Evolutionary conservation across 345 rosid species (phyloP), one percentile per base, ranked within the genome.

Genomic region (Populus euphratica): DNA sequence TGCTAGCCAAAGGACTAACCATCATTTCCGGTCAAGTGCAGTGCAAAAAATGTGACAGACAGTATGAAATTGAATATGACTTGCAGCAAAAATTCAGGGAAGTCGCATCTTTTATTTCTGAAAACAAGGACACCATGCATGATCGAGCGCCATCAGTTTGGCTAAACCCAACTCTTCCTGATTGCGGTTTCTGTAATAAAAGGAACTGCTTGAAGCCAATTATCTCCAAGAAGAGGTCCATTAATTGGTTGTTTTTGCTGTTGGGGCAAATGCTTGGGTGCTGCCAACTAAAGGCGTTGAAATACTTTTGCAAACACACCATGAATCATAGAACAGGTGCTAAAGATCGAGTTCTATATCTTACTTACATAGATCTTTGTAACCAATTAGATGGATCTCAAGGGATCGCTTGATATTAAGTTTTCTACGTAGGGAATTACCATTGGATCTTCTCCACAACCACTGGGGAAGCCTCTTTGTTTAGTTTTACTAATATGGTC

Each of bases 281-380:
- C 11, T 84, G 86, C 68, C 84, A 82, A 5, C 77, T 86, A 11
- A 47, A 71, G 8, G 76, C 82, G 17, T 47, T 86, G 75, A 86
- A 84, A 77, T 84, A 86, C 11, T 84, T 84, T 36, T 86, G 89
- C 79, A 86, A 86, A 70, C 87, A 84, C 72, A 80, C 87, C 0
- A 72, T 41, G 65, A 86, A 84, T 71, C 89, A 86, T 63, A 70
- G 85, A 29, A 86, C 89, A 0, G 87, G 85, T 0, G 89, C 89
- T 7, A 86, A 86, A 67, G 85, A 86, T 70, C 81, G 89, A 1
- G 73, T 86, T 20, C 83, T 86, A 36, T 86, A 84, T 73, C 82
- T 84, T 7, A 74, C 89, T 31, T 86, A 86, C 25, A 6, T 86
- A 25, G 83, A 78, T 2, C 35, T 86, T 1, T 83, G 85, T 50